A percentile compares a stretch with the other conserved stretches of the same genome.
phyloP scores from a whole-genome alignment of 2,329 filamentous ascomycete genomes.

The Madurella fahalii region DNA sequence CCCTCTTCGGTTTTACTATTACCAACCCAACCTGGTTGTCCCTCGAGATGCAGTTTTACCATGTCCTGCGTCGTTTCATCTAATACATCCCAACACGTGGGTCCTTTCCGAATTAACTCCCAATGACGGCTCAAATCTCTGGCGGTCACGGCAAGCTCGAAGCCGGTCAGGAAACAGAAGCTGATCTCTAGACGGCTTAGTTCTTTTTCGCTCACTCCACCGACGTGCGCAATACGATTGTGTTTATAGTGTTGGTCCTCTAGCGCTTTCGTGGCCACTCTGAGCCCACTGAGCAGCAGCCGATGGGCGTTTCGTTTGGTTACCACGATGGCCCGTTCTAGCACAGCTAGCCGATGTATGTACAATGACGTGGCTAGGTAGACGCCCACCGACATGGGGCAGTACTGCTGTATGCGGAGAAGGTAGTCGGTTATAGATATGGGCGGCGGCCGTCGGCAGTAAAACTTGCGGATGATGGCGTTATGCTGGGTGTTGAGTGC shows the following conservation, averaged over 20 bases:
- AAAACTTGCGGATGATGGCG: constrained; percentile 87
- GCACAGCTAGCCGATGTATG: constrained; percentile 75
- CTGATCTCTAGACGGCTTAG: constrained; percentile 83
- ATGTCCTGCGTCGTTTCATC: constrained; percentile 9
- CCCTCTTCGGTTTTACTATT: not conserved
- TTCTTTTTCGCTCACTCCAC: constrained; percentile 78
- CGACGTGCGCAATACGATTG: constrained; percentile 76
- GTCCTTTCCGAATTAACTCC: constrained; percentile 49
- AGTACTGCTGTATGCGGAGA: constrained; percentile 80
- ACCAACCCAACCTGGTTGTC: constrained; percentile 4
- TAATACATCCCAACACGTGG: constrained; percentile 20
- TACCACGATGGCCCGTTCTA: constrained; percentile 73
- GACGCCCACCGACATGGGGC: constrained; percentile 88
- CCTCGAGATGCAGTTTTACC: constrained; percentile 7
- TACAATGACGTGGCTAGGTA: constrained; percentile 87
- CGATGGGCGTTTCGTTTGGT: constrained; percentile 83
- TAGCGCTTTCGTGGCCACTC: constrained; percentile 91
- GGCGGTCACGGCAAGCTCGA: constrained; percentile 66
- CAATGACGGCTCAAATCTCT: constrained; percentile 62
- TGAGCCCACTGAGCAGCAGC: constrained; percentile 74
- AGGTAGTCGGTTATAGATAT: constrained; percentile 84
- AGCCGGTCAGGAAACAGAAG: constrained; percentile 82
- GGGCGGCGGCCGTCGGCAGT: constrained; percentile 79
- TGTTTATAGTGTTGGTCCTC: constrained; percentile 90
- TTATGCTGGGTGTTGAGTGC: constrained; percentile 74